Base-by-base conservation (phyloP, 164 flowering plant genomes). In the Sedum album region DNA sequence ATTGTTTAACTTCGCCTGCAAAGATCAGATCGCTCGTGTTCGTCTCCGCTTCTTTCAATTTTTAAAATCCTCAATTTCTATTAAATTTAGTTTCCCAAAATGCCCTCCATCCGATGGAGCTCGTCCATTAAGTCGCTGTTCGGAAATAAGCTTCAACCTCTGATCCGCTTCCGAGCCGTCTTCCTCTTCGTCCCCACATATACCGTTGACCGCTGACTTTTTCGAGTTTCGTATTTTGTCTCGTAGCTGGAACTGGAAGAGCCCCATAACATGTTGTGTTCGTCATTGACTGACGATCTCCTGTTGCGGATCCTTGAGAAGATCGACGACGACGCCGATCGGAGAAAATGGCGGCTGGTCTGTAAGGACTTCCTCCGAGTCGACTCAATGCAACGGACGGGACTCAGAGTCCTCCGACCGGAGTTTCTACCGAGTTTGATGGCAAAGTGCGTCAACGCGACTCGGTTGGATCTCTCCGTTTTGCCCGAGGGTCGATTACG, bases 141-240 rank as follows among this genome's bases (percentile, higher is more conserved):
- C n/a, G n/a, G n/a, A n/a, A n/a, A n/a, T n/a, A n/a, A n/a, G n/a
- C n/a, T n/a, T n/a, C n/a, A n/a, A n/a, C n/a, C n/a, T n/a, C n/a
- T n/a, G n/a, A n/a, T n/a, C 38, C 38, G 38, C 38, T 3, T 35
- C 7, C 38, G 38, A 3, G 71, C 79, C 64, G 76, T 78, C 73
- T 82, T 82, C 78, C 70, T 83, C 26, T 85, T 83, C 67, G 78
- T 82, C 10, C 87, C 86, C 28, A 82, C 86, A 55, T 82, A 74
- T 73, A 60, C 26, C 42, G 30, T 25, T 11, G 57, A 21, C 30
- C 25, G 18, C 10, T 57, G 15, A 70, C 21, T 31, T 41, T 42
- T 25, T 48, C 21, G 23, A 5, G 17, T 6, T 35, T 5, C 5
- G 10, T 17, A 15, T 0, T 42, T 21, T 23, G 0, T 67, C n/a